Evolutionary conservation across 2,329 filamentous ascomycete genomes (phyloP).

Genomic region (Lasiodiplodia citricola): DNA sequence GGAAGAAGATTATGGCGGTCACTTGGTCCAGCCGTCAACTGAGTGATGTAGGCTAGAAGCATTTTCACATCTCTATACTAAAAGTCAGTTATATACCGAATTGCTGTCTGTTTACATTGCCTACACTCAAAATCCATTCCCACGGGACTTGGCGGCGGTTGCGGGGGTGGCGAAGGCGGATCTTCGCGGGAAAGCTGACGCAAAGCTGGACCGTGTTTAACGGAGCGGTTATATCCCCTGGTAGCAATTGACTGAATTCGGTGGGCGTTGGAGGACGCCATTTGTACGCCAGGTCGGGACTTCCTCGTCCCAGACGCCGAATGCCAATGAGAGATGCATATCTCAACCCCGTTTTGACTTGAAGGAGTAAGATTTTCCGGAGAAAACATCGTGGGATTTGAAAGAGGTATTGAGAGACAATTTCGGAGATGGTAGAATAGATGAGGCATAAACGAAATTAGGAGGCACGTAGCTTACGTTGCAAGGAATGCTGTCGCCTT

Average conservation of each 20-base stretch:
- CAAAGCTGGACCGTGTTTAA: not conserved
- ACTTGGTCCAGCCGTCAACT: not conserved
- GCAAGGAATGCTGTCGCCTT: not conserved
- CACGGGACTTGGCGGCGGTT: constrained; percentile 46
- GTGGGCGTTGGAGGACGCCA: not conserved
- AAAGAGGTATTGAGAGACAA: too few relatives aligned
- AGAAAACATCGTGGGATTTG: not conserved
- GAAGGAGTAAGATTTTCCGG: not conserved
- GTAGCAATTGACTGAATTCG: not conserved
- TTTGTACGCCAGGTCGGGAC: not conserved
- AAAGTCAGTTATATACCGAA: not conserved
- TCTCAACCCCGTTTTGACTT: not conserved
- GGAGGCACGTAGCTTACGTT: not conserved
- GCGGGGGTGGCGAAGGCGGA: constrained; percentile 47
- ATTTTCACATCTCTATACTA: not conserved
- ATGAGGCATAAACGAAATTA: too few relatives aligned
- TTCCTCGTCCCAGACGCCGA: not conserved
- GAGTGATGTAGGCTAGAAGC: not conserved
- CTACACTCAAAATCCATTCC: not conserved
- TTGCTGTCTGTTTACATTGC: not conserved
- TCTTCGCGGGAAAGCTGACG: constrained; percentile 41
- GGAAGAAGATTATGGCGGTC: not conserved
- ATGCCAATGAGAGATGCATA: not conserved
- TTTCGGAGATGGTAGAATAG: not conserved
- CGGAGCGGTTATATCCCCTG: not conserved